Evolutionary conservation across 345 rosid species (phyloP), one percentile per base, ranked within the genome.

Genomic region (Gossypium herbaceum): DNA sequence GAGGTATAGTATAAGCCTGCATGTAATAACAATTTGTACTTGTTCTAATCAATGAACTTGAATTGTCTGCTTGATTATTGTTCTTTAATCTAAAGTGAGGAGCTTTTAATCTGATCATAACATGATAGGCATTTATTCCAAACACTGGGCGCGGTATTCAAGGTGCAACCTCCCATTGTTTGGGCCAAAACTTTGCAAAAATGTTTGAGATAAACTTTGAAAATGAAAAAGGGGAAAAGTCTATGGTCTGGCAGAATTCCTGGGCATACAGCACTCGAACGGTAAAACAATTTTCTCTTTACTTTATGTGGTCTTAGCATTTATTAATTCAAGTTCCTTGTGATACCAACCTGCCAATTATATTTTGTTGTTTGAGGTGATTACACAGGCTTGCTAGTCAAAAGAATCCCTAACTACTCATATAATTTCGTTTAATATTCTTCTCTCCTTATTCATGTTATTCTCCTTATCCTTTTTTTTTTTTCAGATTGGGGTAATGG

Each of bases 241-340:
- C 83, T 50, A 91, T 87, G 97, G 97, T 84, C 79, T 95, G 99
- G 99, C 99, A 95, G 86, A 95, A 95, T 80, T 95, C 99, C 19
- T 95, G 98, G 99, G 99, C 98, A n/a, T 95, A 90, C 78, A 93
- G 91, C 79, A 91, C 98, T 27, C 85, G 98, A 71, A 91, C 93
- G 62, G 93, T 95, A 88, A 69, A 56, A 20, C 77, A 75, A 68
- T 12, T 59, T 24, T 62, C 50, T 61, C 73, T 71, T 17, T 63
- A 12, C 73, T 71, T 17, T 57, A 12, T 44, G 44, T 68, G 43
- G 34, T 54, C 34, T 60, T 66, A 20, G 25, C 71, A 22, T 74
- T 68, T 39, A 34, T 27, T 54, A 2, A 29, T 48, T 56, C 72
- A 12, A 52, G 55, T 3, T 9, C 48, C 25, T 55, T 71, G 6